phyloP scores from a whole-genome alignment of 345 rosid genomes.

The Microcos paniculata region DNA sequence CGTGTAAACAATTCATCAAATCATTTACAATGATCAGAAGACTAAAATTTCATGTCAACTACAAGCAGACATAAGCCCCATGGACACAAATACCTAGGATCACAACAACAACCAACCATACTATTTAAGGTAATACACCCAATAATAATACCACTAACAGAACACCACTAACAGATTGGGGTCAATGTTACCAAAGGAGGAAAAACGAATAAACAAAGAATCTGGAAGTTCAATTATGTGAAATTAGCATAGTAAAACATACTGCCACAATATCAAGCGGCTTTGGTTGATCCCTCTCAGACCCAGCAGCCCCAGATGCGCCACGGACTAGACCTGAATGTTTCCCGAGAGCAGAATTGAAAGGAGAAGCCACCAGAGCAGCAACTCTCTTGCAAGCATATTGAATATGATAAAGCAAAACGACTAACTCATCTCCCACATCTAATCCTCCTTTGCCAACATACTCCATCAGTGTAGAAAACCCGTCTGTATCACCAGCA shows the following conservation, averaged over 20 bases:
- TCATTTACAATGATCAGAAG: neutral
- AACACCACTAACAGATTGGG: no score
- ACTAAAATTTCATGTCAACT: neutral
- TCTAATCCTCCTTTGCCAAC: slow-evolving; percentile 53
- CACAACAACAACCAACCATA: neutral
- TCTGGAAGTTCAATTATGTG: neutral
- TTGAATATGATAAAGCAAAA: slow-evolving; percentile 75
- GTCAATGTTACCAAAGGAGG: neutral
- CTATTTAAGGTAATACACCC: neutral
- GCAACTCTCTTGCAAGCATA: slow-evolving; percentile 91
- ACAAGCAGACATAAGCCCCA: neutral
- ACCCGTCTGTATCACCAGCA: slow-evolving; percentile 22
- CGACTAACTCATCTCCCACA: slow-evolving; percentile 68
- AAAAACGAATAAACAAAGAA: neutral
- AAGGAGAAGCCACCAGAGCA: slow-evolving; percentile 89
- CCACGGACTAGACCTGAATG: slow-evolving; percentile 28
- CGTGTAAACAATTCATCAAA: neutral
- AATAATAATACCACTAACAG: neutral
- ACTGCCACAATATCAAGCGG: slow-evolving; percentile 85
- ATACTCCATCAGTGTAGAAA: slow-evolving; percentile 47
- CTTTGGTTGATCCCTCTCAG: slow-evolving; percentile 78
- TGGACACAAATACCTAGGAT: neutral
- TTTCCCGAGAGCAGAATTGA: slow-evolving; percentile 59
- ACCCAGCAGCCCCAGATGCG: slow-evolving; percentile 28
- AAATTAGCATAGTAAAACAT: slow-evolving; percentile 17